Base-by-base conservation (phyloP, 176 grass and related monocot species). In the Thinopyrum elongatum region DNA sequence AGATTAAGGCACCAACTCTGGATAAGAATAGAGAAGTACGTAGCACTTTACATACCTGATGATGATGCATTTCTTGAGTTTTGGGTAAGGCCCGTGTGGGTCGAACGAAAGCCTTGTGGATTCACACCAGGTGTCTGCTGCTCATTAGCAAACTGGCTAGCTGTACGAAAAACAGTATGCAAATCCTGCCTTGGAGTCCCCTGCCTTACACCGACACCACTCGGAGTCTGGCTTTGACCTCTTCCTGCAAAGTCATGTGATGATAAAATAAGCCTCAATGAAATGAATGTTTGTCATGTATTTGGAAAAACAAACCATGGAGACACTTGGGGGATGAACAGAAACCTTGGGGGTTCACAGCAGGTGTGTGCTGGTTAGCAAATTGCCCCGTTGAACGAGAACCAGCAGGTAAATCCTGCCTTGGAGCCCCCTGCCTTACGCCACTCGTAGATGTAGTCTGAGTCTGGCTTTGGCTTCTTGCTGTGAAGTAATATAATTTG, bases 391-490 rank as follows among this genome's bases (percentile, higher is more conserved):
- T 82, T 25, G 91, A 86, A 39, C 69, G 76, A 59, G 92, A 91
- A 72, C 68, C 68, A 11, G 46, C 36, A 81, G 91, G 92, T 42
- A 66, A 89, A 65, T 87, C 92, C 84, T 89, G 87, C 65, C 90
- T 90, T 64, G 84, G 55, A 89, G 65, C 19, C 25, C 84, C 82
- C 81, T 70, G 90, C 74, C 82, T 87, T 28, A 39, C 78, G 63
- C 65, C 90, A 76, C 42, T 91, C 60, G 81, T 19, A 22, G 74
- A 55, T 74, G 84, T 19, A 33, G 74, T 76, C 74, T 55, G 78
- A 77, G 81, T 83, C 59, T 80, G 92, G 85, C 79, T 89, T 36
- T 82, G 96, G 80, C 84, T 82, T 94, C 96, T 92, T 89, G 88
- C 92, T 98, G 84, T 87, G 39, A 80, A 76, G 61, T 81, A 80